These are phyloP conservation scores for Neoscytalidium dimidiatum DNA, from an alignment of 2,329 filamentous ascomycete species.

Conservation along the genomic window DNA sequence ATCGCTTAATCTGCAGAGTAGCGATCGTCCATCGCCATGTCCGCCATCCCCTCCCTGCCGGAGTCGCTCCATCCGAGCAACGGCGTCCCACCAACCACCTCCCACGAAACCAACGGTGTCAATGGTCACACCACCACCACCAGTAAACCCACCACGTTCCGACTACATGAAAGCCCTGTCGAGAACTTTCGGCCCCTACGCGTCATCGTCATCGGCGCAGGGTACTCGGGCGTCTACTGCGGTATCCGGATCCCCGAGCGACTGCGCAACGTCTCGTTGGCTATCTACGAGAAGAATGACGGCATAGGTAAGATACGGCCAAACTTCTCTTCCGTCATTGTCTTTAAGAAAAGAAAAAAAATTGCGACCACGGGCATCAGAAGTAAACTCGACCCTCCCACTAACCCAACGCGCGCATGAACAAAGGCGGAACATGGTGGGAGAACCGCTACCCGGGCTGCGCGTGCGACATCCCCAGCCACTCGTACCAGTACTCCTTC, in stretches of 20 bases:
- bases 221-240: constrained; percentile 47
- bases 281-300: constrained; percentile 47
- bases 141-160: constrained; percentile 21
- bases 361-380: too few species aligned
- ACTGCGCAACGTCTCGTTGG: constrained; percentile 40
- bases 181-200: constrained; percentile 46
- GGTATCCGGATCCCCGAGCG: constrained; percentile 47
- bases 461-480: constrained; percentile 45
- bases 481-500: constrained; percentile 48
- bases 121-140: neutral
- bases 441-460: constrained; percentile 43
- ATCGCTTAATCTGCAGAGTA: too few species aligned
- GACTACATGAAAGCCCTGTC: constrained; percentile 41
- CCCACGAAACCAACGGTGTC: constrained; percentile 20
- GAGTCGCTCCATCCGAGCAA: constrained; percentile 9
- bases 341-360: too few species aligned
- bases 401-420: too few species aligned
- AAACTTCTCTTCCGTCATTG: too few species aligned
- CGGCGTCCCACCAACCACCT: constrained; percentile 22
- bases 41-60: constrained; percentile 33
- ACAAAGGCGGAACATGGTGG: constrained; percentile 39
- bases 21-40: constrained; percentile 32
- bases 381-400: too few species aligned
- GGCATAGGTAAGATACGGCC: too few species aligned
- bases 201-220: constrained; percentile 48